phyloP scores from a whole-genome alignment of 148 eudicot species.

The Amaranthus cruentus region DNA sequence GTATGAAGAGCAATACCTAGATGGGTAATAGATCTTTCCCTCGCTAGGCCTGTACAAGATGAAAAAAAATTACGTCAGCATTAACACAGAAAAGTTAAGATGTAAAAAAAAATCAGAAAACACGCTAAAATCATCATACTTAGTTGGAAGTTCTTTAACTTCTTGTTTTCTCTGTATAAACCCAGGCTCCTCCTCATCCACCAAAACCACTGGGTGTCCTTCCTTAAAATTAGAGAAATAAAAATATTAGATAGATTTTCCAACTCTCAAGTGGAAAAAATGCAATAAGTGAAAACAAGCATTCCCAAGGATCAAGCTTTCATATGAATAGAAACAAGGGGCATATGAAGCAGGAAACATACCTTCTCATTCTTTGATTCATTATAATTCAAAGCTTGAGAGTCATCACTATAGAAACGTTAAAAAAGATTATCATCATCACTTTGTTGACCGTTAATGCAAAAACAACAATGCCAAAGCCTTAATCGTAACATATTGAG shows the following conservation, averaged over 20 bases:
- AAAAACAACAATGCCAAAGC: no score
- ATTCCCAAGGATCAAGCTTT: background rate
- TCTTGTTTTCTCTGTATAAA: conserved; percentile 20
- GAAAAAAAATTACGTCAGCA: conserved; percentile 19
- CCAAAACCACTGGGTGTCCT: conserved; percentile 45
- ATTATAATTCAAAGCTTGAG: conserved; percentile 16
- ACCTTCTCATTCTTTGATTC: conserved; percentile 25
- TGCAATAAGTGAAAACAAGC: background rate
- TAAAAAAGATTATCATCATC: background rate
- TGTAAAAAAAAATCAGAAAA: background rate
- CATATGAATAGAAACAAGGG: background rate
- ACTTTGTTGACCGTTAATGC: no score
- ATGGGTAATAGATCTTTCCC: conserved; percentile 57
- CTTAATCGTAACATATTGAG: background rate
- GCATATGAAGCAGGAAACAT: background rate
- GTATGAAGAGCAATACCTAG: conserved; percentile 48
- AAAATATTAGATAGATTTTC: conserved; percentile 8
- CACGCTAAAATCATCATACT: conserved; percentile 17
- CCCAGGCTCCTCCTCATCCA: conserved; percentile 69
- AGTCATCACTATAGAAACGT: conserved; percentile 25
- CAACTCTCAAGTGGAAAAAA: background rate
- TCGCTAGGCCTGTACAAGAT: conserved; percentile 43
- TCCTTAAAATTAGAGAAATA: conserved; percentile 7
- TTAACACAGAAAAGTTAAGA: background rate
- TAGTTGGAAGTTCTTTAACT: conserved; percentile 34